Base-by-base conservation (phyloP, 352 stramenopile genomes). In the Phytophthora europaea region DNA sequence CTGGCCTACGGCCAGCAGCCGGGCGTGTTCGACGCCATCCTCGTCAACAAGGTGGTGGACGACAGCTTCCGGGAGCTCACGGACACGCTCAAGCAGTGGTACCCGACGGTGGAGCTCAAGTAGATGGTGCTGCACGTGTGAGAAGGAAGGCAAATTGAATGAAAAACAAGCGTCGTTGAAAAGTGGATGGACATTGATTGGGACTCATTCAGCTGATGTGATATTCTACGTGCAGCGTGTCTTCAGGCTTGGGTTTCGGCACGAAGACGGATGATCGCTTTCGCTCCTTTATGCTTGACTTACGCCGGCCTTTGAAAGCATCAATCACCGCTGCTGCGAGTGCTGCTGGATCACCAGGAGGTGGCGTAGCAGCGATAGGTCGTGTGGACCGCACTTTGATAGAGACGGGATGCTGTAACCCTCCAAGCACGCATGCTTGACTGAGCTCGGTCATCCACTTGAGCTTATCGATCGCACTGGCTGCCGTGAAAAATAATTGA, bases 41-140 rank as follows among this genome's bases (percentile, higher is more conserved):
- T 98, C 47, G 82, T 98, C 54, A 98, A 98, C 78, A 85, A 86
- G 58, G 83, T 96, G 65, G 65, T 98, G 20, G 85, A 98, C 50
- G 83, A 89, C 51, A 91, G 88, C 48, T 98, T 96, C 73, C 43
- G 34, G 8, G 65, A 92, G 76, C 72, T 98, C 50, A 59, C 93
- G 12, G 56, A 63, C 23, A 94, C 77, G 50, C 82, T 98, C 54
- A 77, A 88, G 59, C 64, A 84, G 61, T 95, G 87, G 87, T 97
- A 96, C 78, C 87, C 90, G 10, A 81, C 74, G 7, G 75, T 90
- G 9, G 62, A 90, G 51, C 85, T 95, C 50, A 71, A 75, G 45
- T 88, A 83, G 62, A 70, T 38, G 50, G 28, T 31, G 33, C 36
- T 57, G 12, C 16, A 18, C 8, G 34, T 34, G 10, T 13, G 50